A percentile compares a stretch with the other conserved stretches of the same genome.
phyloP scores from a whole-genome alignment of 2,329 filamentous ascomycete genomes.

The Diaporthe nobilis region DNA sequence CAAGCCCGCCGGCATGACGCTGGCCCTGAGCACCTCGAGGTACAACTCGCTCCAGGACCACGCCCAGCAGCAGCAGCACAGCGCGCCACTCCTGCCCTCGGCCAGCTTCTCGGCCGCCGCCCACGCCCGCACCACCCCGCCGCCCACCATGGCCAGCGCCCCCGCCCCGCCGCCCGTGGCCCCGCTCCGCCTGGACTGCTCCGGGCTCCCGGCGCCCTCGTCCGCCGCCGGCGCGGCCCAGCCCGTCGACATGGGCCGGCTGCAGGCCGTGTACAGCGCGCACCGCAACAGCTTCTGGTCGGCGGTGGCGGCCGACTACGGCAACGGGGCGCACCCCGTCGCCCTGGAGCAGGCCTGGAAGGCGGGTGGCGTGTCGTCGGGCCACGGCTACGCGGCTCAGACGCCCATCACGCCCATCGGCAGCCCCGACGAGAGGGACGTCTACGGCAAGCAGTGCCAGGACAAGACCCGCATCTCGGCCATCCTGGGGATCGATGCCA shows the following conservation, averaged over 20 bases:
- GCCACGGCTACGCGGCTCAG: slow-evolving; percentile 52
- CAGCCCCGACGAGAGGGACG: slow-evolving; percentile 64
- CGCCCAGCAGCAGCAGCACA: slow-evolving; percentile 54
- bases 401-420: slow-evolving; percentile 69
- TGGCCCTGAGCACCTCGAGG: slow-evolving; percentile 55
- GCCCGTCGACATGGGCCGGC: slow-evolving; percentile 74
- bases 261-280: slow-evolving; percentile 78
- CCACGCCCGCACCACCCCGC: slow-evolving; percentile 45
- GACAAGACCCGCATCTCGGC: slow-evolving; percentile 75
- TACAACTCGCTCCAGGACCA: slow-evolving; percentile 56
- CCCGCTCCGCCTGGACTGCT: slow-evolving; percentile 72
- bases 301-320: slow-evolving; percentile 80
- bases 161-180: slow-evolving; percentile 46
- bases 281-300: slow-evolving; percentile 82
- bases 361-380: slow-evolving; percentile 52
- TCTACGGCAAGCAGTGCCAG: slow-evolving; percentile 54
- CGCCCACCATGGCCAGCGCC: slow-evolving; percentile 52
- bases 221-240: slow-evolving; percentile 52
- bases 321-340: slow-evolving; percentile 71
- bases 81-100: slow-evolving; percentile 61
- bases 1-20: slow-evolving; percentile 71
- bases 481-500: slow-evolving; percentile 72
- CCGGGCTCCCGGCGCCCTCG: slow-evolving; percentile 56
- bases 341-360: slow-evolving; percentile 81
- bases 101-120: slow-evolving; percentile 52